Evolutionary conservation across 306 rosid species (phyloP), one percentile per base, ranked within the genome.

Genomic region (Prunus mume): DNA sequence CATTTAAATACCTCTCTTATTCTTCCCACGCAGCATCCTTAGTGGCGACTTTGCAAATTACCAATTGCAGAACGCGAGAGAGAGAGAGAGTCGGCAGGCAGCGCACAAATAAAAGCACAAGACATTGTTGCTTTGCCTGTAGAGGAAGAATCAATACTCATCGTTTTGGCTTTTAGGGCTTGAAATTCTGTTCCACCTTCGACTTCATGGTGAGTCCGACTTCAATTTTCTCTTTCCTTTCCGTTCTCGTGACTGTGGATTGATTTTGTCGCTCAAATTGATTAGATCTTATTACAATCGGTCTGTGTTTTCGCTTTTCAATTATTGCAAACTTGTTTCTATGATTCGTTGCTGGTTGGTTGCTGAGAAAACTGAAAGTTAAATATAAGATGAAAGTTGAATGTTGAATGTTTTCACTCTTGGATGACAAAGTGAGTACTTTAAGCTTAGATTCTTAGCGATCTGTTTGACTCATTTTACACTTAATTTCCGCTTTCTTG

Each of bases 181-280:
- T 27, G 38, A 13, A 27, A 32, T 25, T 61, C 65, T 27, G n/a
- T 61, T 61, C 22, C 46, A 15, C 46, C 63, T 12, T 19, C 65
- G 50, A 6, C 46, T n/a, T 57, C 50, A 71, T 71, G 75, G 75
- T 71, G 25, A 71, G 34, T 54, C n/a, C 22, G 19, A 9, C 56
- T 51, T 49, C 12, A 25, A n/a, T 70, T 2, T 69, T 27, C 2
- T 49, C 25, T n/a, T 25, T 63, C 68, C 13, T 17, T 63, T 18
- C 30, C n/a, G 18, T 63, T 52, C n/a, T 52, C 22, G 68, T 20
- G 5, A 17, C 30, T 2, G 14, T 34, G 30, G 32, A 24, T 68
- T 65, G 6, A 30, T 13, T 19, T 34, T 38, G 18, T 38, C 2
- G 72, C 56, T 46, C 7, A 68, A 22, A 68, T 71, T 28, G 75